A percentile compares a stretch with the other conserved stretches of the same genome.
phyloP scores from a whole-genome alignment of 208 protist species.

The Vickermania spadyakhi region DNA sequence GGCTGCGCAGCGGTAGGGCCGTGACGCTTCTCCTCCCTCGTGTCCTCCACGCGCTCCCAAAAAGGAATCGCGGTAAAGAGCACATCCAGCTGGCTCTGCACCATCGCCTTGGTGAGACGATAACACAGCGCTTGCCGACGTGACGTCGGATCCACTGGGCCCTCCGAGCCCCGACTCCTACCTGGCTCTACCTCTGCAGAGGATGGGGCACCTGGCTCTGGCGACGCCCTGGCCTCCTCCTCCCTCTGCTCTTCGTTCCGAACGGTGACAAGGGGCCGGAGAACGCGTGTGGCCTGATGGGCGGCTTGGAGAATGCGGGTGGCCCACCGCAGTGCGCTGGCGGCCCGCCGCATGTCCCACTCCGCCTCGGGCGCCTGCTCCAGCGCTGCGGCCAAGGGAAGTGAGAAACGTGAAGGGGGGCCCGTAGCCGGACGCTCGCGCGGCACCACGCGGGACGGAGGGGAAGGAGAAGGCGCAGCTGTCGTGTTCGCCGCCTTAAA shows the following conservation, averaged over 20 bases:
- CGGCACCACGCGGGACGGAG: not conserved
- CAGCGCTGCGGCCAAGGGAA: constrained; percentile 35
- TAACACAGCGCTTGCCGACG: constrained; percentile 38
- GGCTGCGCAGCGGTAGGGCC: not conserved
- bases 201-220: not conserved
- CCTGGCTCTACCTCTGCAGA: not conserved
- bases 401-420: constrained; percentile 14
- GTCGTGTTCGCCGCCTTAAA: not conserved
- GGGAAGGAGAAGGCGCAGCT: not conserved
- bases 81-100: constrained; percentile 61
- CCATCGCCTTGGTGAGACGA: constrained; percentile 29
- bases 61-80: constrained; percentile 67
- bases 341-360: constrained; percentile 47
- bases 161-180: not conserved
- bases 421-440: not conserved
- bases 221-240: too few species aligned
- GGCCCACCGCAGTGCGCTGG: constrained; percentile 50
- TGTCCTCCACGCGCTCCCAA: constrained; percentile 37
- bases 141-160: not conserved
- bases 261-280: too few species aligned
- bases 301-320: constrained; percentile 32
- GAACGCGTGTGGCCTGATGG: constrained; percentile 16
- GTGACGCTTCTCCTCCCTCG: not conserved
- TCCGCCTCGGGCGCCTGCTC: constrained; percentile 22
- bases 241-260: too few species aligned